Evolutionary conservation across 2,329 filamentous ascomycete species (phyloP), one percentile per base, ranked within the genome.

Genomic region (Colletotrichum melonis): DNA sequence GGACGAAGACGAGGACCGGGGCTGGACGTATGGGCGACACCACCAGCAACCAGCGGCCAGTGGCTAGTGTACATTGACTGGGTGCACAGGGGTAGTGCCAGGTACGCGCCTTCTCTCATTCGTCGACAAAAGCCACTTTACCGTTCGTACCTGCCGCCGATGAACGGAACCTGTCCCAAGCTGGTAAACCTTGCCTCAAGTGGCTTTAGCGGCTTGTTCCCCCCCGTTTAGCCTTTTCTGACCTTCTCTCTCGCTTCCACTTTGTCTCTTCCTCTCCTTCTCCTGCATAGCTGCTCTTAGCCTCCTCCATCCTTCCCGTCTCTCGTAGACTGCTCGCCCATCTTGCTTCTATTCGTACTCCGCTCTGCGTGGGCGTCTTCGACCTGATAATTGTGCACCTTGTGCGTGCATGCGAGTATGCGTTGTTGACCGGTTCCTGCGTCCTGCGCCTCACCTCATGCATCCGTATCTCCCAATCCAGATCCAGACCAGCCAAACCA

Each of bases 121-220:
- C 56, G 70, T 19, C 22, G 32, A 12, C 11, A 38, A 60, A 70
- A 70, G 70, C 70, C 70, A 65, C 67, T 59, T 19, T 49, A 65
- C 67, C 66, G 70, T 73, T 69, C 55, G 70, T 65, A 65, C 66
- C 67, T 73, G 70, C 60, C 54, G 59, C 70, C 70, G 67, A 73
- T 65, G 59, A 59, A 56, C 63, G 55, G 59, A 56, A 73, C 67
- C 59, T 64, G 49, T 14, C 59, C 30, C n/a, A 5, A 54, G 30
- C 54, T 32, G 30, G 54, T 16, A 59, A 54, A 58, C 69, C 52
- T 54, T 59, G 58, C 58, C 14, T 2, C 57, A 49, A 55, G 19
- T 56, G 54, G 46, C 60, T 46, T 60, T 73, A 62, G 70, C 63
- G 60, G 24, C 46, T 46, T 49, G 19, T 49, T 65, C 32, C 60